Percentiles rank a stretch among this genome's conserved stretches.
Evolutionary conservation across 768 basidiomycete genomes (phyloP).

Genomic region (Collybia sordida): DNA sequence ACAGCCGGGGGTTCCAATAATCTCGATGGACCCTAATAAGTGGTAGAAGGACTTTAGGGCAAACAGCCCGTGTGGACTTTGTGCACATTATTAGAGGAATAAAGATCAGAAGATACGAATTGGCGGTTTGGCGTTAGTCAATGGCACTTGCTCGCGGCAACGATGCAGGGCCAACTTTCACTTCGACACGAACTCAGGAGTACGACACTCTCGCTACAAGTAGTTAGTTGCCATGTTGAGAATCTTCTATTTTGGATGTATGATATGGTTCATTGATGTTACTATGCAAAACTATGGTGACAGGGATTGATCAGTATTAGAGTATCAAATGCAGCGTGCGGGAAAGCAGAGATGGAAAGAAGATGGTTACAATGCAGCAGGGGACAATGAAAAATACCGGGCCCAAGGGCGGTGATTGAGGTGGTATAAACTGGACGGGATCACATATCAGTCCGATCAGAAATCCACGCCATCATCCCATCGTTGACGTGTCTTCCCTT

Average conservation of each 20-base stretch:
- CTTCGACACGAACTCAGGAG: too few relatives aligned
- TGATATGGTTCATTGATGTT: slow-evolving; percentile 20
- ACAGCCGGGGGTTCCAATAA: too few relatives aligned
- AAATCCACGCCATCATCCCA: slow-evolving; percentile 33
- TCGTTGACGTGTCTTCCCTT: slow-evolving; percentile 58
- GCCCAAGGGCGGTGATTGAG: neutral
- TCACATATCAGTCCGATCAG: slow-evolving; percentile 11
- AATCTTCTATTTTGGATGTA: slow-evolving; percentile 21
- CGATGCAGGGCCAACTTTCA: too few relatives aligned
- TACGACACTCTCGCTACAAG: too few relatives aligned
- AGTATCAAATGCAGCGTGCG: slow-evolving; percentile 17
- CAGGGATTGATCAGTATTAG: slow-evolving; percentile 10
- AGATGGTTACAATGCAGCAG: slow-evolving; percentile 15
- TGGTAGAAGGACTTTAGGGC: too few relatives aligned
- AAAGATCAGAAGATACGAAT: too few relatives aligned
- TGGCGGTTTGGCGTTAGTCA: too few relatives aligned
- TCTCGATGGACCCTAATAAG: too few relatives aligned
- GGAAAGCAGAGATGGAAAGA: slow-evolving; percentile 7
- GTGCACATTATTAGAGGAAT: too few relatives aligned
- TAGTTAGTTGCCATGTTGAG: too few relatives aligned
- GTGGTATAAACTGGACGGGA: slow-evolving; percentile 2
- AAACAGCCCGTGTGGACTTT: too few relatives aligned
- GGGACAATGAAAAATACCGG: neutral
- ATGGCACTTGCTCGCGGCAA: too few relatives aligned
- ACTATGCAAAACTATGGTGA: slow-evolving; percentile 28